Percentiles rank a stretch among this genome's conserved stretches.
phyloP scores from a whole-genome alignment of 129 eudicot species.

The Tanacetum coccineum region DNA sequence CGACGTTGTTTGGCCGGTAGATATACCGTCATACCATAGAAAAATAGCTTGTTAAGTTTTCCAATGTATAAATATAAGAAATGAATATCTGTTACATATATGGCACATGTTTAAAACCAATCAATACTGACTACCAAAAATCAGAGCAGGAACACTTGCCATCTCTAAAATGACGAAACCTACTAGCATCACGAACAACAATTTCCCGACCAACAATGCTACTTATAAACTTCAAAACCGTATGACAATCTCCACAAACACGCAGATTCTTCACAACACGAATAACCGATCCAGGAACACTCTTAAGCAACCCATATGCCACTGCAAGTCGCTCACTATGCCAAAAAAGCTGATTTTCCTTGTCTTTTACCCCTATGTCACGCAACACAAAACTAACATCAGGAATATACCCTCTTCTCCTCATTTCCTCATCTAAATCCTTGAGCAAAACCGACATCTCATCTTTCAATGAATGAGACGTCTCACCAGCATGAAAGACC shows the following conservation, averaged over 20 bases:
- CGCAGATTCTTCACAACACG: conserved; percentile 67
- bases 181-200: conserved; percentile 69
- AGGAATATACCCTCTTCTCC: conserved; percentile 74
- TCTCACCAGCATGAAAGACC: conserved; percentile 73
- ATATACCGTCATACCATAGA: no score
- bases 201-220: conserved; percentile 55
- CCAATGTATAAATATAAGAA: no score
- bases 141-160: conserved; percentile 80
- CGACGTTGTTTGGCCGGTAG: no score
- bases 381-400: conserved; percentile 68
- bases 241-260: conserved; percentile 84
- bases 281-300: conserved; percentile 53
- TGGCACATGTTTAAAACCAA: no score
- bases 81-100: no score
- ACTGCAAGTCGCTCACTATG: conserved; percentile 84
- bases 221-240: conserved; percentile 54
- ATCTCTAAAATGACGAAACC: conserved; percentile 84
- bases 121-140: conserved; percentile 63
- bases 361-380: conserved; percentile 63
- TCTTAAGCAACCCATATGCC: conserved; percentile 69
- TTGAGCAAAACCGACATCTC: conserved; percentile 42
- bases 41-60: no score
- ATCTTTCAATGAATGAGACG: conserved; percentile 43
- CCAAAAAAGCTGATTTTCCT: conserved; percentile 78
- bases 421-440: conserved; percentile 68